Conservation (phyloP, 139 green algal species). For the Micractinium conductrix region DNA sequence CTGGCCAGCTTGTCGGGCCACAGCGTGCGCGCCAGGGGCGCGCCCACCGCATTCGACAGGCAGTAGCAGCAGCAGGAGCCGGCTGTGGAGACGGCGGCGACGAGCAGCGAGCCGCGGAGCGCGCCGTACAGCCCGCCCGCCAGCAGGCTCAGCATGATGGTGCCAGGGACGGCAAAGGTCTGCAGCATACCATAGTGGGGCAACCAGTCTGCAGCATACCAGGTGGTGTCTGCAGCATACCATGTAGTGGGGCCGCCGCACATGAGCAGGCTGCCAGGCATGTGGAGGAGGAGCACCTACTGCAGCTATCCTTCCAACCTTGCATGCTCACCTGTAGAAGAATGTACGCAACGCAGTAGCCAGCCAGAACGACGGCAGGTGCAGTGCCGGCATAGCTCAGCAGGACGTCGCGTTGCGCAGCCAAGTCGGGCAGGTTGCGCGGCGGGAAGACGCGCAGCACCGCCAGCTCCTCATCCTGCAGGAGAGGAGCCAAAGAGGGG, state of each 20-base stretch:
- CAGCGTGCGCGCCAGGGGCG: constrained; percentile 49
- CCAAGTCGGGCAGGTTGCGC: constrained; percentile 1
- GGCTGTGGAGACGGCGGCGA: constrained; percentile 61
- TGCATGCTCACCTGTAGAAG: not conserved
- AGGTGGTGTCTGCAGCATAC: no score
- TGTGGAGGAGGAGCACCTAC: no score
- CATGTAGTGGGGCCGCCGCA: no score
- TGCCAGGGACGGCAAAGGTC: constrained; percentile 81
- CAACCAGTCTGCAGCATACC: not conserved
- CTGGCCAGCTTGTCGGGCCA: constrained; percentile 58
- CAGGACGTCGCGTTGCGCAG: constrained; percentile 47
- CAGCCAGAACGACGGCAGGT: constrained; percentile 20
- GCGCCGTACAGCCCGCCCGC: constrained; percentile 73
- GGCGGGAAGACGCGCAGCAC: constrained; percentile 30
- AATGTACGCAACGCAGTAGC: constrained; percentile 10
- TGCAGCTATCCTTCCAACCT: no score
- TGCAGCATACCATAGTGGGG: constrained; percentile 49
- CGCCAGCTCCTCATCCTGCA: constrained; percentile 17
- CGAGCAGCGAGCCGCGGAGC: constrained; percentile 41
- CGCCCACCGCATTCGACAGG: constrained; percentile 56
- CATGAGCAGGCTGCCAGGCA: no score
- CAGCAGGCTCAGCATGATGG: constrained; percentile 73
- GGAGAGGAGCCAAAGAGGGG: no score
- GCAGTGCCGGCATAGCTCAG: constrained; percentile 44
- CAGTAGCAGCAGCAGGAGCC: constrained; percentile 58